Base-by-base conservation (phyloP, 495 filamentous ascomycete genomes). In the Antarctomyces pellizariae region DNA sequence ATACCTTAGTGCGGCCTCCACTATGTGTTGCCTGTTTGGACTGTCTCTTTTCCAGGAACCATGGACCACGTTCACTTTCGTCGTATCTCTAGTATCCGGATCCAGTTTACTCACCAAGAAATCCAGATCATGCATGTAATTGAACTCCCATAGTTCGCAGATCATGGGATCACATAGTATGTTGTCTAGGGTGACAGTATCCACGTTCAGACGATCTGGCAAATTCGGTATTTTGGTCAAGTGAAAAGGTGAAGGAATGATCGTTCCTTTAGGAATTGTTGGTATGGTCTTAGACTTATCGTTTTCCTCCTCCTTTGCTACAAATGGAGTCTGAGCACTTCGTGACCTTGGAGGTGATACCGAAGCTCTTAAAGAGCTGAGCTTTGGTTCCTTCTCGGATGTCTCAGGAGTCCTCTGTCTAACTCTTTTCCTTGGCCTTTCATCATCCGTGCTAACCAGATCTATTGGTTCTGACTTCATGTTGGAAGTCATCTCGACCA, bases 131-230 rank as follows among this genome's bases (percentile, higher is more conserved):
- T 84, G 70, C 2, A 83, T 51, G 39, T 71, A 91, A 38, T 91
- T 90, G 47, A 92, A 91, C 20, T 78, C 62, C 82, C 82, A 92
- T 37, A 73, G 77, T 46, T 86, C 75, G 18, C 62, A 54, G 28
- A 92, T 80, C 42, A 84, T 56, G 0, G 77, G 75, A 43, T 89
- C 71, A 1, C 75, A 69, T 2, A 92, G 59, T 28, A 92, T 63
- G 30, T 82, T 73, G 11, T 53, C 53, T 13, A 91, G 50, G 4
- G 54, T 55, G 22, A 86, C 45, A 0, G 77, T 57, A 42, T 73
- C 73, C 28, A 59, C 47, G 51, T 92, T 91, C 4, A 53, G 47
- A 0, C 50, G 41, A 1, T 45, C 36, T 2, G 71, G 53, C 2
- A 84, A 50, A 33, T 75, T 74, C 17, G 49, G 50, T 29, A 91